A percentile compares a stretch with the other conserved stretches of the same genome.
Conservation (phyloP, 768 basidiomycete species). For the Sporobolomyces roseus region DNA sequence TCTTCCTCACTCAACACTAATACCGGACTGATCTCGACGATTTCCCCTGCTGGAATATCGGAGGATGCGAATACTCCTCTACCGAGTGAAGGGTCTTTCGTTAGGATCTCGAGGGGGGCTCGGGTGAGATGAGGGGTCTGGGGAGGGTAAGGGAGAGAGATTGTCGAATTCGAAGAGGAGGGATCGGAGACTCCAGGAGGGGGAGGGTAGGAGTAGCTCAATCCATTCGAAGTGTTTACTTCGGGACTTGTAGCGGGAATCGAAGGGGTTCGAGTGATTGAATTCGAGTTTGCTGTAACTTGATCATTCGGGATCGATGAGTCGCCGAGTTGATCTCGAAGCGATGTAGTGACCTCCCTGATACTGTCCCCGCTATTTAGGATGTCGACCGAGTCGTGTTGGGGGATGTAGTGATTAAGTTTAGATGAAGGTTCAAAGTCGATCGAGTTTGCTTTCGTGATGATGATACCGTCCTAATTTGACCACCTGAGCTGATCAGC, state of each 20-base stretch:
- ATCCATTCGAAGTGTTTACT: neutral
- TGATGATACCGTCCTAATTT: neutral
- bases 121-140: constrained; percentile 45
- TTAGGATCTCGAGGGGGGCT: constrained; percentile 45
- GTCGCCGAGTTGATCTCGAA: too few species aligned
- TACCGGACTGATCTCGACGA: constrained; percentile 82
- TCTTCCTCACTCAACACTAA: constrained; percentile 69
- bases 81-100: constrained; percentile 45
- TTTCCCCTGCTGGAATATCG: constrained; percentile 58
- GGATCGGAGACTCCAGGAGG: constrained; percentile 6
- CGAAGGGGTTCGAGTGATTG: neutral
- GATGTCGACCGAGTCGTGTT: neutral
- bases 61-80: constrained; percentile 55
- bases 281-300: neutral
- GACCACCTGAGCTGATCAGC: neutral
- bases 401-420: neutral
- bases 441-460: neutral
- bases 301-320: too few species aligned
- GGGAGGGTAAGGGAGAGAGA: constrained; percentile 27
- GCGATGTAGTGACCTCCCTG: too few species aligned
- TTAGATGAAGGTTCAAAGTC: neutral
- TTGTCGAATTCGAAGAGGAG: neutral
- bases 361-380: neutral
- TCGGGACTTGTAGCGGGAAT: neutral
- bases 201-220: constrained; percentile 34